A percentile compares a stretch with the other conserved stretches of the same genome.
These are phyloP conservation scores for Aspergillus ochraceus DNA, from an alignment of 2,329 filamentous ascomycete genomes.

Conservation along the genomic window DNA sequence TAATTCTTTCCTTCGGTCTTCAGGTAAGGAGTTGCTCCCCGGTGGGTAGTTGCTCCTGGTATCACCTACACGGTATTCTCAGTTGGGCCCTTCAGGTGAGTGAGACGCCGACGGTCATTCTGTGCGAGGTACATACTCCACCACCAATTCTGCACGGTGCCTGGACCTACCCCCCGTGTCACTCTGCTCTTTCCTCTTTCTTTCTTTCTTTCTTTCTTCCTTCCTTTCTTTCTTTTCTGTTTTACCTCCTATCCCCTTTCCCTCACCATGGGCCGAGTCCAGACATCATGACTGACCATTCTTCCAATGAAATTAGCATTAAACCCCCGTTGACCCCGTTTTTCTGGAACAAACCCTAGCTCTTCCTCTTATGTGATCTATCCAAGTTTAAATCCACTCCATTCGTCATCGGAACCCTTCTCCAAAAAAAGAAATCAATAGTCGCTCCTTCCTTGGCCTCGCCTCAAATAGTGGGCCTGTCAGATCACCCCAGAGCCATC, in stretches of 20 bases:
- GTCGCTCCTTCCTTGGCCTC: slow-evolving; percentile 10
- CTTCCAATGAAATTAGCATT: slow-evolving; percentile 2
- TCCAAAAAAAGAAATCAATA: slow-evolving; percentile 6
- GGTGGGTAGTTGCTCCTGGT: neutral
- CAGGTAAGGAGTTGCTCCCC: neutral
- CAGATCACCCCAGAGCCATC: slow-evolving; percentile 13
- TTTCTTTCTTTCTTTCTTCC: neutral
- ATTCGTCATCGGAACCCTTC: slow-evolving; percentile 8
- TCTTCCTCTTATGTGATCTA: neutral
- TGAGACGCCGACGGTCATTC: neutral
- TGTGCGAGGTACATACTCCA: neutral
- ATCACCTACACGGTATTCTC: slow-evolving; percentile 4
- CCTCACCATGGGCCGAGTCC: too few species aligned
- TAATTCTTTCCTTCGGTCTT: neutral
- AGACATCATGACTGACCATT: neutral
- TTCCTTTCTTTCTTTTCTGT: neutral
- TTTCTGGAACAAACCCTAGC: neutral
- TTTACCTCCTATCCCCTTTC: neutral
- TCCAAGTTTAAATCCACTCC: slow-evolving; percentile 1
- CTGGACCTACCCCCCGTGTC: neutral
- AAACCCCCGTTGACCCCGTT: neutral
- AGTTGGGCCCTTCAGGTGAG: neutral
- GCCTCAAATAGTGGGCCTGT: slow-evolving; percentile 17
- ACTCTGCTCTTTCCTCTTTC: neutral
- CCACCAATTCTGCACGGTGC: neutral